Evolutionary conservation across 306 rosid species (phyloP), one percentile per base, ranked within the genome.

Genomic region (Abrus precatorius): DNA sequence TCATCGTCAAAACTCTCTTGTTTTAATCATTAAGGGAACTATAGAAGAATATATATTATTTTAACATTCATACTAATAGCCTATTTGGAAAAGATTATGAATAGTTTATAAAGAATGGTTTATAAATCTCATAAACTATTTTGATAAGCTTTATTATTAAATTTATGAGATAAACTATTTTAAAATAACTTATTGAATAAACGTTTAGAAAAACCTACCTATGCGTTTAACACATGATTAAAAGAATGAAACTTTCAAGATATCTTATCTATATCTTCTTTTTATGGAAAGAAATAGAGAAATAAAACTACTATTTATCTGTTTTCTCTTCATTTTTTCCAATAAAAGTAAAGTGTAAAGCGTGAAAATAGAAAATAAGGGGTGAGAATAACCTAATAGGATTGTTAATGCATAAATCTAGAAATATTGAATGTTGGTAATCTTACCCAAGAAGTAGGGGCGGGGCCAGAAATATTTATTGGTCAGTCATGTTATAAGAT

Each of bases 391-490:
- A 32, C 13, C 13, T 60, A 0, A 30, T 1, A 30, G 20, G 10
- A 60, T 32, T 9, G 8, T 32, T 32, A 4, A 3, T 57, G 5
- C 64, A 57, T 29, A 8, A 1, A 28, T 20, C 1, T 57, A 57
- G 40, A 57, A 57, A 55, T 20, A 13, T 12, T 6, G 69, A 64
- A 64, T n/a, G 6, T 36, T 38, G 30, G 32, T 12, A 63, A 64
- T 38, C n/a, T 63, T 34, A 38, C 11, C 12, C 49, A n/a, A 38
- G 6, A 34, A 34, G 69, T 1, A 36, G 6, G 29, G 11, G 44
- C 27, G 49, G 29, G 69, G 32, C 49, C 69, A 40, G 6, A 38
- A 63, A 64, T 64, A 38, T 36, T 62, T 38, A 64, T 64, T 36
- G 20, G 20, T 20, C 20, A 20, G 20, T 20, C 0, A 20, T 20